phyloP scores from a whole-genome alignment of 2,329 filamentous ascomycete species.

The Mollisia scopiformis region DNA sequence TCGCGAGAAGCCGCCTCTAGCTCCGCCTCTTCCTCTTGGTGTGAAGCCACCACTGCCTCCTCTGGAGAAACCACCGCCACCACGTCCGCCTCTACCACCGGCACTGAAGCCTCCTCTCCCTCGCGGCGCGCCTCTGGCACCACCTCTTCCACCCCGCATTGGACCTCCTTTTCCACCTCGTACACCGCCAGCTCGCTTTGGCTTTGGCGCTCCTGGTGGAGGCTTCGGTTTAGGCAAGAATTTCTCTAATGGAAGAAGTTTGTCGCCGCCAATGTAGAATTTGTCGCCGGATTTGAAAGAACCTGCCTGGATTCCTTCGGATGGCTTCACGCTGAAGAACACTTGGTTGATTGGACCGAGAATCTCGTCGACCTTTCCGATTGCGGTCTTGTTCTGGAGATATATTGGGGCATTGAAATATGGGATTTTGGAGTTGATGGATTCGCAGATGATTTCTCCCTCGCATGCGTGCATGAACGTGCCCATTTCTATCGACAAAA shows the following conservation, averaged over 20 bases:
- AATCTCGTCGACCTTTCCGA: conserved; percentile 98
- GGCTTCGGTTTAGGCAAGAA: conserved; percentile 95
- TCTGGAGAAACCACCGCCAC: conserved; percentile 38
- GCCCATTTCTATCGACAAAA: conserved; percentile 73
- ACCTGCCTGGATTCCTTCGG: conserved; percentile 91
- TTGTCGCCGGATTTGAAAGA: conserved; percentile 97
- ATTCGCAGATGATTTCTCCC: conserved; percentile 97
- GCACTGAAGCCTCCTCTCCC: conserved; percentile 54
- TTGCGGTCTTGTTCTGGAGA: conserved; percentile 95
- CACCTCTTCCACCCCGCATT: conserved; percentile 44
- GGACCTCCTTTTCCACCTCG: conserved; percentile 49
- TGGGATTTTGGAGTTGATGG: conserved; percentile 91
- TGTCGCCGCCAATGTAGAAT: conserved; percentile 94
- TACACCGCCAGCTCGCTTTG: conserved; percentile 70
- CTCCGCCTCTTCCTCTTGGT: conserved; percentile 35
- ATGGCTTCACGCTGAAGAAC: conserved; percentile 97
- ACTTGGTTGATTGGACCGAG: conserved; percentile 97
- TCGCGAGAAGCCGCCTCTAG: conserved; percentile 36
- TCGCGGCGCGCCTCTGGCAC: conserved; percentile 53
- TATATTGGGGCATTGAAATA: conserved; percentile 99
- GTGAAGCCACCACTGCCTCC: conserved; percentile 36
- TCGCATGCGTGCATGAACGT: conserved; percentile 92
- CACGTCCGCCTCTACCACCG: conserved; percentile 45
- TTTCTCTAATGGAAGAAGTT: conserved; percentile 91
- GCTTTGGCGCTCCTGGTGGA: conserved; percentile 66